Base-by-base conservation (phyloP, 2,329 filamentous ascomycete genomes). In the Microsporum audouinii region DNA sequence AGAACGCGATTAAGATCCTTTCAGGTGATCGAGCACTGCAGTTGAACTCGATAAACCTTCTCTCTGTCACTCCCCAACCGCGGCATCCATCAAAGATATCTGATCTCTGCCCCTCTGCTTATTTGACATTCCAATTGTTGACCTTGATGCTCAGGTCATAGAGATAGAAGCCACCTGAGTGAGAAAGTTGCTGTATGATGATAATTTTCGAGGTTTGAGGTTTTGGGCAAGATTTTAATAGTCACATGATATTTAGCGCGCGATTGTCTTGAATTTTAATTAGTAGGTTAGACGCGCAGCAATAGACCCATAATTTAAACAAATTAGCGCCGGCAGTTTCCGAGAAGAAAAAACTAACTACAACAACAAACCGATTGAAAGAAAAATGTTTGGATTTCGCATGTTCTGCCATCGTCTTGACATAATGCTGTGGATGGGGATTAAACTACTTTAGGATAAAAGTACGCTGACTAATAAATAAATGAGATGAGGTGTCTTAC, bases 51-150 rank as follows among this genome's bases (percentile, higher is more conserved):
- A n/a, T 61, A 2, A 53, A 58, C 12, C 33, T 61, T 6, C 43
- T 31, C 10, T 10, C 36, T 33, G 29, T 17, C 7, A 6, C 55
- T 12, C 12, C 56, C 31, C 36, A 39, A 7, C 58, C 6, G 12
- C 14, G 5, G 27, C 23, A 34, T 1, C 60, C 51, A 23, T 14
- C n/a, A 7, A 61, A 61, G 38, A 27, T 41, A n/a, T 43, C 55
- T 33, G 55, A 58, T 36, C 34, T 61, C 23, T 61, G 56, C 43
- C 55, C 60, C 10, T 58, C 60, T 27, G 55, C 60, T 58, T 61
- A 61, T 34, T 58, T 61, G 29, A 61, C 60, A 27, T 58, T 61
- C 36, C 60, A 61, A 23, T 12, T 61, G 23, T 55, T 61, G n/a
- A 34, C 55, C 34, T 53, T 61, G 43, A 61, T 61, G 60, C 29